phyloP scores from a whole-genome alignment of 192 early-diverging fungal species.

The Mortierella hygrophila region DNA sequence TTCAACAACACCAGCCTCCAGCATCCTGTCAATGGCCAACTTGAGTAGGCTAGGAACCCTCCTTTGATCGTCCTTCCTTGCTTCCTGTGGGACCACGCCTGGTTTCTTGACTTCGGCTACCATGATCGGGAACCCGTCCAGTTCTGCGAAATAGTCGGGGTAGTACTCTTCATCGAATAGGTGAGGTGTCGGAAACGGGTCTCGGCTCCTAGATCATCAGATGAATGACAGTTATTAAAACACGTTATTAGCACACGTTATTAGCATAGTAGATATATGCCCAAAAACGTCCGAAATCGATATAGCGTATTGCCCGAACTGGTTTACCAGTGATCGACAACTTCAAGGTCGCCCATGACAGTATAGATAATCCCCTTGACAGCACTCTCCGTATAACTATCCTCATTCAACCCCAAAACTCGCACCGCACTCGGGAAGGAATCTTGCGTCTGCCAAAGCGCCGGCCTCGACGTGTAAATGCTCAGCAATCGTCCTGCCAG shows the following conservation, averaged over 20 bases:
- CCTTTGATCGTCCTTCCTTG: background rate
- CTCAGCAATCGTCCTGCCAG: background rate
- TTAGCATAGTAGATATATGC: no score
- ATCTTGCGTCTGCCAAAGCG: background rate
- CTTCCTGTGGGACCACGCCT: background rate
- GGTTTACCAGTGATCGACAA: slow-evolving; percentile 12
- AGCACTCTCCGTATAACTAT: background rate
- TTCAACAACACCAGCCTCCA: background rate
- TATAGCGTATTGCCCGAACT: no score
- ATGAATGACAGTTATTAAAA: no score
- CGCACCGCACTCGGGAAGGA: background rate
- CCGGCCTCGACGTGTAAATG: background rate
- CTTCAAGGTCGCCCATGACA: slow-evolving; percentile 11
- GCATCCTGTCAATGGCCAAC: background rate
- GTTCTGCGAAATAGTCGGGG: slow-evolving; percentile 4
- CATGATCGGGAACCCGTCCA: background rate
- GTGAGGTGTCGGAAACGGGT: slow-evolving; percentile 9
- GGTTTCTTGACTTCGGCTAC: slow-evolving; percentile 13
- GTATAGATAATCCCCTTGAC: slow-evolving; percentile 8
- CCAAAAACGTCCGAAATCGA: no score
- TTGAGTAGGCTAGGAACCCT: slow-evolving; percentile 13
- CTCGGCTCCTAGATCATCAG: background rate
- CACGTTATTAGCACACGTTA: no score
- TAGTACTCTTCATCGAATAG: slow-evolving; percentile 1
- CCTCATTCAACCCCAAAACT: slow-evolving; percentile 3